phyloP scores from a whole-genome alignment of 1,139 yeast genomes.

The Hyphopichia pseudoburtonii region DNA sequence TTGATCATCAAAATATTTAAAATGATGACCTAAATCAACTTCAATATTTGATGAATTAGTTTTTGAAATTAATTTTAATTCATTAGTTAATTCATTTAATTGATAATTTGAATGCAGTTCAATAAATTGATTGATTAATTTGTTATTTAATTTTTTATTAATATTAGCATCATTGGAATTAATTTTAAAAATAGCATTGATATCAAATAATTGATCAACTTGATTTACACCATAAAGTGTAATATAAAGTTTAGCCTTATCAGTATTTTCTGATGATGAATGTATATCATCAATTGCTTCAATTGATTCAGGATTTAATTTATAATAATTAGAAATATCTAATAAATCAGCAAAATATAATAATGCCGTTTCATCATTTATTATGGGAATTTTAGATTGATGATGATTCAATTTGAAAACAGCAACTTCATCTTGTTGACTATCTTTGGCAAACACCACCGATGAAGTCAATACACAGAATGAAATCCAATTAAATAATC shows the following conservation, averaged over 20 bases:
- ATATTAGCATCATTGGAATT: slow-evolving; percentile 11
- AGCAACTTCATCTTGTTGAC: slow-evolving; percentile 3
- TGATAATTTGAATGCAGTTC: not conserved
- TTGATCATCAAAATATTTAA: slow-evolving; percentile 31
- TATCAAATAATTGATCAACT: slow-evolving; percentile 17
- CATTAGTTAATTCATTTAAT: slow-evolving; percentile 30
- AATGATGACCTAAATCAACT: slow-evolving; percentile 28
- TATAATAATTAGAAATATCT: slow-evolving; percentile 34
- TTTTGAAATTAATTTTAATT: slow-evolving; percentile 30
- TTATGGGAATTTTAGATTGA: slow-evolving; percentile 7
- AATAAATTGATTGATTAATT: slow-evolving; percentile 9
- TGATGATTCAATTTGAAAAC: slow-evolving; percentile 21
- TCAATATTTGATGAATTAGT: slow-evolving; percentile 15
- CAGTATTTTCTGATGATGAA: slow-evolving; percentile 13
- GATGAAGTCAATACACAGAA: slow-evolving; percentile 10
- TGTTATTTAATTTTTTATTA: slow-evolving; percentile 17
- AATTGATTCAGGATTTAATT: slow-evolving; percentile 28
- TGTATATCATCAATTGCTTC: slow-evolving; percentile 21
- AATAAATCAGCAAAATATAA: slow-evolving; percentile 43
- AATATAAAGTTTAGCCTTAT: slow-evolving; percentile 32
- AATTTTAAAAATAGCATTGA: slow-evolving; percentile 19
- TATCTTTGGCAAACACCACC: slow-evolving; percentile 5
- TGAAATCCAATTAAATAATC: slow-evolving; percentile 11
- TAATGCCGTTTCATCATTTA: slow-evolving; percentile 21
- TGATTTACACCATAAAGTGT: slow-evolving; percentile 41